These are phyloP conservation scores for Chlamydomonas sp. DNA, from an alignment of 139 green algal species.

Conservation along the genomic window DNA sequence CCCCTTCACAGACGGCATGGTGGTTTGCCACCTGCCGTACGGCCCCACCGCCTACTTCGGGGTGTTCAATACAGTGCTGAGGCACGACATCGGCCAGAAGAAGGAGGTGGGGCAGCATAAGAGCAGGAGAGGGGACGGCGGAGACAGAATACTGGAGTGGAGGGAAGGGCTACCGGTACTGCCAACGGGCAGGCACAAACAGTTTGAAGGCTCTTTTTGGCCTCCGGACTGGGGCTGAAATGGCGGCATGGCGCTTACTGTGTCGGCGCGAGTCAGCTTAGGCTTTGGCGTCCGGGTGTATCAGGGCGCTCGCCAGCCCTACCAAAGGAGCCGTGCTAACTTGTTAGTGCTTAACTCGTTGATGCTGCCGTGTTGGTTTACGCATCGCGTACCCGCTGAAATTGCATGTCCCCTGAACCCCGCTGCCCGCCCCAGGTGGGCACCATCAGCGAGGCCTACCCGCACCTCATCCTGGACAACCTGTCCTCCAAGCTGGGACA, in stretches of 20 bases:
- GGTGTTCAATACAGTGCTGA: constrained; percentile 91
- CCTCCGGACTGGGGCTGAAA: too few species aligned
- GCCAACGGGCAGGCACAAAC: neutral
- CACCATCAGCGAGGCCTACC: constrained; percentile 94
- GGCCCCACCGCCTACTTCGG: constrained; percentile 99
- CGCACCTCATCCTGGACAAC: constrained; percentile 95
- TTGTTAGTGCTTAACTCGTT: too few species aligned
- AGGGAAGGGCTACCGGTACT: neutral
- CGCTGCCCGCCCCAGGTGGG: constrained; percentile 66
- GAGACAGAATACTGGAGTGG: neutral
- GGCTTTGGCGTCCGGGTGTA: too few species aligned
- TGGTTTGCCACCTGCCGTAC: constrained; percentile 97
- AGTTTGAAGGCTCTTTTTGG: too few species aligned
- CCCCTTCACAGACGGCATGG: constrained; percentile 83
- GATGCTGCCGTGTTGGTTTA: too few species aligned
- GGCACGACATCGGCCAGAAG: constrained; percentile 97
- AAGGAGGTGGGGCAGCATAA: constrained; percentile 65
- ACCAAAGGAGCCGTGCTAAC: too few species aligned
- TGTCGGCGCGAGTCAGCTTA: too few species aligned
- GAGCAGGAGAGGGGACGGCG: neutral
- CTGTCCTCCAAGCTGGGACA: constrained; percentile 89
- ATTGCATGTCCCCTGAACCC: too few species aligned
- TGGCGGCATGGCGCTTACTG: too few species aligned
- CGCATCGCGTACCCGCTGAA: too few species aligned
- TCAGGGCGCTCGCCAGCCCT: too few species aligned